Base-by-base conservation (phyloP, 495 filamentous ascomycete species). In the Terfezia claveryi region DNA sequence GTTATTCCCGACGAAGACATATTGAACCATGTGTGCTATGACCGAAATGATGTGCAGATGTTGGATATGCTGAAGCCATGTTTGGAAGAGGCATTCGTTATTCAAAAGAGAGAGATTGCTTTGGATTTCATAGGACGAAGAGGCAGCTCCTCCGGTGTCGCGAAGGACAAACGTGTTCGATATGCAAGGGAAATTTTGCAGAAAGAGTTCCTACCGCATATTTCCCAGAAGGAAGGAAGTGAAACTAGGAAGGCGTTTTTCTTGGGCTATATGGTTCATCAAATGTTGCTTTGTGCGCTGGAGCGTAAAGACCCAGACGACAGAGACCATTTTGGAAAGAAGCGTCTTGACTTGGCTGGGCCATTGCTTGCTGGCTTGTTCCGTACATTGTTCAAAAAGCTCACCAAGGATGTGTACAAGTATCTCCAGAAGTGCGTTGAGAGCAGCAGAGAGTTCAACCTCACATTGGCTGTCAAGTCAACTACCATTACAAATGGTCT, bases 261-360 rank as follows among this genome's bases (percentile, higher is more conserved):
- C 77, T 72, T 99, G 38, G 91, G 92, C 36, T 99, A 96, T 68
- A 96, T 99, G 92, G 84, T 94, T 49, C 87, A 96, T 68, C 78
- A 85, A 63, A 77, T 99, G 58, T 74, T 99, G 2, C 87, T 93
- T 64, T 93, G 86, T 66, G 83, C 84, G 46, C 73, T 96, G 17
- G 91, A 91, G 49, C 81, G 92, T 54, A 78, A 84, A 49, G 92
- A 95, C 62, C 82, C 83, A 16, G 91, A 99, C 60, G 91, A 99
- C 63, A 83, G 91, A 70, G 91, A 99, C 71, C 92, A 99, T 66
- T 96, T 99, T 59, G 91, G 91, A 62, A 96, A 96, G 76, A 99
- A 99, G 73, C 80, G 91, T 57, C 74, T 99, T 27, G 91, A 99
- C 69, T 73, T 99, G 61, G 91, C 92, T 59, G 91, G 91, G 53